These are phyloP conservation scores for Haplosporangium sp. DNA, from an alignment of 371 early-diverging fungal species.

Conservation along the genomic window DNA sequence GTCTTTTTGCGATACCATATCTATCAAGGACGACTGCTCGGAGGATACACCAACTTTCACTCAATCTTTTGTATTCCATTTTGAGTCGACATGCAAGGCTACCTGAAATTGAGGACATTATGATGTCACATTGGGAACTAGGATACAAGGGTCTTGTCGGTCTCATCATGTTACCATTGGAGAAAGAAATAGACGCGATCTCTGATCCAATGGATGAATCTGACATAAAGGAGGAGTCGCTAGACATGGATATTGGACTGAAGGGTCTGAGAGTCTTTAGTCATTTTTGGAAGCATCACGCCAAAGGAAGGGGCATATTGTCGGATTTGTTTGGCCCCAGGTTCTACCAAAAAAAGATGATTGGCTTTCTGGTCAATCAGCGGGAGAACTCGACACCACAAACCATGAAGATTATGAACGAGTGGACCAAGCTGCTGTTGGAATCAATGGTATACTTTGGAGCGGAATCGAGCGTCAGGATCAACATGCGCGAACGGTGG, in stretches of 20 bases:
- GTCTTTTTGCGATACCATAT: constrained; percentile 9
- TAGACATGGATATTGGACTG: constrained; percentile 10
- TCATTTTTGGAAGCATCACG: constrained; percentile 33
- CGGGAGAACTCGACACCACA: neutral
- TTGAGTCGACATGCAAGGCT: constrained; percentile 5
- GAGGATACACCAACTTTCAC: constrained; percentile 11
- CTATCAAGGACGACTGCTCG: constrained; percentile 6
- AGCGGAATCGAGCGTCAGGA: constrained; percentile 40
- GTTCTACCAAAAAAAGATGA: constrained; percentile 18
- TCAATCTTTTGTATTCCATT: constrained; percentile 15
- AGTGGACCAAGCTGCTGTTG: constrained; percentile 19
- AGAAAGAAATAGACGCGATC: neutral
- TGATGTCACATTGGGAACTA: constrained; percentile 20
- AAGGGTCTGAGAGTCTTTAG: constrained; percentile 20
- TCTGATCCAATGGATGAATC: neutral
- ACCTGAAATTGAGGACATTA: constrained; percentile 14
- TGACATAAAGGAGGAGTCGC: neutral
- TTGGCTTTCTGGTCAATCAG: constrained; percentile 10
- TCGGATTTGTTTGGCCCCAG: constrained; percentile 36
- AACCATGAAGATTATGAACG: neutral
- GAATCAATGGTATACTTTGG: constrained; percentile 34
- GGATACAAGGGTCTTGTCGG: constrained; percentile 30
- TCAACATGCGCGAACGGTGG: constrained; percentile 51
- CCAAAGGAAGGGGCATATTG: constrained; percentile 15
- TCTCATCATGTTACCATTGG: constrained; percentile 32